Evolutionary conservation across 2,329 filamentous ascomycete genomes (phyloP).

Genomic region (Cytospora piceae): DNA sequence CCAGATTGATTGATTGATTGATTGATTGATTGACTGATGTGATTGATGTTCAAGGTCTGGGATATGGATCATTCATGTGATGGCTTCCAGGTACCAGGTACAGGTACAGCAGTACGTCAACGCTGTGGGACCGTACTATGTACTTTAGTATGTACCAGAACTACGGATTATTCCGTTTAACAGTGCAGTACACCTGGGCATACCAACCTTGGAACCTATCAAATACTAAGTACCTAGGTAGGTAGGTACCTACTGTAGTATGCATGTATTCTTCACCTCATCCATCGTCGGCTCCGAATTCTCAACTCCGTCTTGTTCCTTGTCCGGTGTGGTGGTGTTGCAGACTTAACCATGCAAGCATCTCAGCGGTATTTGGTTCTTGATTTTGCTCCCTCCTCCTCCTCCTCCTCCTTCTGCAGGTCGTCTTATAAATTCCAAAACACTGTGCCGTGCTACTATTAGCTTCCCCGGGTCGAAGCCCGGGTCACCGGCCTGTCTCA

Average conservation of each 20-base stretch:
- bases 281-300: not conserved
- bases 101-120: not conserved
- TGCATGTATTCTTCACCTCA: not conserved
- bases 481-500: slow-evolving; percentile 22
- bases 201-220: too few relatives aligned
- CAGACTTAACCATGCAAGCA: not conserved
- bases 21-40: slow-evolving; percentile 1
- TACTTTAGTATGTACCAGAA: not conserved
- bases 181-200: not conserved
- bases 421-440: not conserved
- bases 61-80: not conserved
- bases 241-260: too few relatives aligned
- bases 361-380: not conserved
- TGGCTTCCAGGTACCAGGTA: not conserved
- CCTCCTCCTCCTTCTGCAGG: not conserved
- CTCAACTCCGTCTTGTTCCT: not conserved
- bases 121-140: not conserved
- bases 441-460: slow-evolving; percentile 19
- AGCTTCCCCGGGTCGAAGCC: slow-evolving; percentile 12
- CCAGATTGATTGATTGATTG: not conserved
- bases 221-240: too few relatives aligned
- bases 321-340: not conserved
- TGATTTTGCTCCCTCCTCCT: not conserved
- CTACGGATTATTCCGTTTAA: not conserved
- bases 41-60: not conserved